These are phyloP conservation scores for Brassica juncea DNA, from an alignment of 345 rosid genomes.

Conservation along the genomic window DNA sequence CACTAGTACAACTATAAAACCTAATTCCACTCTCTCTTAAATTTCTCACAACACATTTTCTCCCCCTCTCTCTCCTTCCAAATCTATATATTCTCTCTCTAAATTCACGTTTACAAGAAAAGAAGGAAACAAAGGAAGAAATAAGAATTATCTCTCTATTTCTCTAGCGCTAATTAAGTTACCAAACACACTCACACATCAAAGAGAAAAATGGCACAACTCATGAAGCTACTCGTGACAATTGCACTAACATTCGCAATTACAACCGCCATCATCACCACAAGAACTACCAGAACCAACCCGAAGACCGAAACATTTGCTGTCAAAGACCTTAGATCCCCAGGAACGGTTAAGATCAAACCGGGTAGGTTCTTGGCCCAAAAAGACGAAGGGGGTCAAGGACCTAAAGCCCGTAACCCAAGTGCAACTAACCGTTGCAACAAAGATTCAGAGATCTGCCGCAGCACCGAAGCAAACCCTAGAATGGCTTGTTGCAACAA, in stretches of 20 bases:
- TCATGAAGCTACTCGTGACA: slow-evolving; percentile 38
- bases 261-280: slow-evolving; percentile 49
- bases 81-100: neutral
- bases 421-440: slow-evolving; percentile 46
- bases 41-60: slow-evolving; percentile 18
- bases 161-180: neutral
- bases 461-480: slow-evolving; percentile 34
- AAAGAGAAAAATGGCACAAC: slow-evolving; percentile 42
- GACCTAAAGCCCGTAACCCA: slow-evolving; percentile 47
- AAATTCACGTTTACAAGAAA: too few species aligned
- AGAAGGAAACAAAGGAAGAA: too few species aligned
- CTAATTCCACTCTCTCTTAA: slow-evolving; percentile 35
- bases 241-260: slow-evolving; percentile 51
- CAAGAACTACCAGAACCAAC: slow-evolving; percentile 38
- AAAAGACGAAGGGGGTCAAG: slow-evolving; percentile 9
- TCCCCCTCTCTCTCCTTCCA: neutral
- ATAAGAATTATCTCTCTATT: neutral
- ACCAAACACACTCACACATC: neutral
- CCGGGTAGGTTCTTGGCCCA: slow-evolving; percentile 62
- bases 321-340: neutral
- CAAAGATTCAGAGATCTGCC: slow-evolving; percentile 44
- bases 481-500: slow-evolving; percentile 67
- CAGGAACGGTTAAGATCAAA: slow-evolving; percentile 41
- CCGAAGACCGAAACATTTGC: slow-evolving; percentile 14
- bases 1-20: slow-evolving; percentile 50